phyloP scores from a whole-genome alignment of 1,284 basidiomycete species.

The Tremellales sp. region DNA sequence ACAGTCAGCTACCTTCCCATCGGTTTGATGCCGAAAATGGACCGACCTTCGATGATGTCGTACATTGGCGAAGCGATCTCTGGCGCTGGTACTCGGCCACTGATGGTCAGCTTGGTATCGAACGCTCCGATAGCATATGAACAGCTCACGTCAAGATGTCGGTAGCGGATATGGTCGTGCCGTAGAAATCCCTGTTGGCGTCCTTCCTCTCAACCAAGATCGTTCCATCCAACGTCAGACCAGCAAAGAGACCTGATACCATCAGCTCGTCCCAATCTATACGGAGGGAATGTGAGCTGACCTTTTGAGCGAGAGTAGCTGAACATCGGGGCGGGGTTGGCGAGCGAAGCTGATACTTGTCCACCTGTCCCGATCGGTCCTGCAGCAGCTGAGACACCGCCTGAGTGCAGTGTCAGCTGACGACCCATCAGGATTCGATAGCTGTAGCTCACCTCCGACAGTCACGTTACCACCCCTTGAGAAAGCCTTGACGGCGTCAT shows the following conservation, averaged over 20 bases:
- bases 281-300: too few relatives aligned
- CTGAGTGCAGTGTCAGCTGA: conserved; percentile 39
- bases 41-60: conserved; percentile 76
- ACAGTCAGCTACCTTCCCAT: not conserved
- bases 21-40: conserved; percentile 56
- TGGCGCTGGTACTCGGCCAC: conserved; percentile 89
- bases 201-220: conserved; percentile 92
- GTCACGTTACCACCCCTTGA: conserved; percentile 94
- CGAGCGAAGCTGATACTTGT: conserved; percentile 77
- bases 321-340: conserved; percentile 95
- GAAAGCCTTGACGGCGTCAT: conserved; percentile 93
- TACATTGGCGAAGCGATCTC: conserved; percentile 91
- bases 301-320: conserved; percentile 94
- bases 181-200: conserved; percentile 92
- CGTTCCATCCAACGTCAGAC: conserved; percentile 91
- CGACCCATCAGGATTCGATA: not conserved
- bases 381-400: conserved; percentile 75
- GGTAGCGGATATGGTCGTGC: conserved; percentile 78
- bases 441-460: conserved; percentile 59
- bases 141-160: conserved; percentile 66
- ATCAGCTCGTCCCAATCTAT: too few relatives aligned
- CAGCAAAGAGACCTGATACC: conserved; percentile 88
- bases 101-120: conserved; percentile 6
- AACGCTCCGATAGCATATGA: not conserved
- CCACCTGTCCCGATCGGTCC: conserved; percentile 95